Percentiles rank a stretch among this genome's conserved stretches.
phyloP scores from a whole-genome alignment of 768 basidiomycete genomes.

The Lentinus tigrinus region DNA sequence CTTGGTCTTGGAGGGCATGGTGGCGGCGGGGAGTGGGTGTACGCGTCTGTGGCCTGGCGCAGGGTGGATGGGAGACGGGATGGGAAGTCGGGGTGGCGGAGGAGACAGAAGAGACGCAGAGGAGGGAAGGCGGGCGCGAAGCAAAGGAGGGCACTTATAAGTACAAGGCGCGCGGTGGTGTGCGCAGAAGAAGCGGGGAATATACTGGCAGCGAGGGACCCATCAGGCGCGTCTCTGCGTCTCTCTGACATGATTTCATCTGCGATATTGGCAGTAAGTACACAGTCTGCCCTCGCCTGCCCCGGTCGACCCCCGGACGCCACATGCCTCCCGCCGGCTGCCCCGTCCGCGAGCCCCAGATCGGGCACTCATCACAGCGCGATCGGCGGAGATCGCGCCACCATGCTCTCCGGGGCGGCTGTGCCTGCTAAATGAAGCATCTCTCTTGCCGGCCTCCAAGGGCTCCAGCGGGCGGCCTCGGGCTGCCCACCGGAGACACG shows the following conservation, averaged over 20 bases:
- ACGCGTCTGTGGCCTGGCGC: not conserved
- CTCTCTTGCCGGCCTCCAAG: not conserved
- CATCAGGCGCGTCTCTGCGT: not conserved
- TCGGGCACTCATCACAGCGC: not conserved
- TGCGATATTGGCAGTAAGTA: not conserved
- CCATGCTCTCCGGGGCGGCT: not conserved
- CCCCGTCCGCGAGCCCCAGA: not conserved
- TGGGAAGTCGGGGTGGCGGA: not conserved
- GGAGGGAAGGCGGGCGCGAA: slow-evolving; percentile 6
- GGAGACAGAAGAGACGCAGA: not conserved
- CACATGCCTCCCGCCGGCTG: not conserved
- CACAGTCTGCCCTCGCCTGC: not conserved
- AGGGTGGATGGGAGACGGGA: not conserved
- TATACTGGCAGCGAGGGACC: not conserved
- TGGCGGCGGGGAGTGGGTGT: not conserved
- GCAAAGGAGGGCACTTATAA: slow-evolving; percentile 58
- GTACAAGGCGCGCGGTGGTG: slow-evolving; percentile 48
- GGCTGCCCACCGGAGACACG: not conserved
- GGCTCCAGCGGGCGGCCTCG: not conserved
- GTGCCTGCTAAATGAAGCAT: not conserved
- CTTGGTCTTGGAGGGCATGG: slow-evolving; percentile 13
- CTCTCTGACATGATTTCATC: no score
- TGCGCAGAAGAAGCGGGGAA: not conserved
- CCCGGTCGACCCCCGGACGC: not conserved
- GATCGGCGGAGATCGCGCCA: slow-evolving; percentile 12